Conservation (phyloP, 139 green algal species). For the Chlorella sp. region DNA sequence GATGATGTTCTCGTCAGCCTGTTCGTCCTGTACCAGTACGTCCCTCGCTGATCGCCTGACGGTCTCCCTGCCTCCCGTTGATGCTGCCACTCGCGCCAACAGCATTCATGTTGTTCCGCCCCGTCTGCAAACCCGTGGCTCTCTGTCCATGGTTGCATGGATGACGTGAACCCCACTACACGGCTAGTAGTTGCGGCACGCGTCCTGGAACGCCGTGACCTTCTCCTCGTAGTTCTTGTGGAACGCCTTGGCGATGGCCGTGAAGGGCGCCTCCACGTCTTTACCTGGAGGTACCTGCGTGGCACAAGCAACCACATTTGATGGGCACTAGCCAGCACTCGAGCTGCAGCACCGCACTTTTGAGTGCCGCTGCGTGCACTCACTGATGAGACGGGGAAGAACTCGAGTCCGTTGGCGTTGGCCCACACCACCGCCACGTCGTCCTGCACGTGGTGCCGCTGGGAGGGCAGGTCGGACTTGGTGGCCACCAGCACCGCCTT, state of each 20-base stretch:
- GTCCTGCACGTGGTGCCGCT: slow-evolving; percentile 21
- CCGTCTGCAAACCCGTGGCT: too few species aligned
- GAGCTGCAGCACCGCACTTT: too few species aligned
- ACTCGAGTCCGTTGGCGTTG: slow-evolving; percentile 34
- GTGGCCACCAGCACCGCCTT: slow-evolving; percentile 36
- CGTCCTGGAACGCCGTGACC: slow-evolving; percentile 26
- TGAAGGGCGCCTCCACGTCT: slow-evolving; percentile 31
- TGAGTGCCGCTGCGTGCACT: too few species aligned
- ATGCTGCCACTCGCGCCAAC: too few species aligned
- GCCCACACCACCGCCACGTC: slow-evolving; percentile 34
- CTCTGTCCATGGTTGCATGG: too few species aligned
- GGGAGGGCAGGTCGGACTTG: slow-evolving; percentile 31
- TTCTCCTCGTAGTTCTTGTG: slow-evolving; percentile 39
- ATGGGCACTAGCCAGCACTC: too few species aligned
- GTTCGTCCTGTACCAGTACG: too few species aligned
- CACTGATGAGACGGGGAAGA: slow-evolving; percentile 30
- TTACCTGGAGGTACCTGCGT: slow-evolving; percentile 29
- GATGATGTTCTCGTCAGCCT: too few species aligned
- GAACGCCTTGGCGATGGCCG: slow-evolving; percentile 24
- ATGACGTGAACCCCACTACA: not conserved
- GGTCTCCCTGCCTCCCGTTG: too few species aligned
- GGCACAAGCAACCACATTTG: too few species aligned
- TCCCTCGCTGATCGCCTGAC: too few species aligned
- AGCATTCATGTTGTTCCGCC: too few species aligned
- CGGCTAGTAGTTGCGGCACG: slow-evolving; percentile 24